Conservation (phyloP, 2,329 filamentous ascomycete genomes). For the Diaporthe helianthi region DNA sequence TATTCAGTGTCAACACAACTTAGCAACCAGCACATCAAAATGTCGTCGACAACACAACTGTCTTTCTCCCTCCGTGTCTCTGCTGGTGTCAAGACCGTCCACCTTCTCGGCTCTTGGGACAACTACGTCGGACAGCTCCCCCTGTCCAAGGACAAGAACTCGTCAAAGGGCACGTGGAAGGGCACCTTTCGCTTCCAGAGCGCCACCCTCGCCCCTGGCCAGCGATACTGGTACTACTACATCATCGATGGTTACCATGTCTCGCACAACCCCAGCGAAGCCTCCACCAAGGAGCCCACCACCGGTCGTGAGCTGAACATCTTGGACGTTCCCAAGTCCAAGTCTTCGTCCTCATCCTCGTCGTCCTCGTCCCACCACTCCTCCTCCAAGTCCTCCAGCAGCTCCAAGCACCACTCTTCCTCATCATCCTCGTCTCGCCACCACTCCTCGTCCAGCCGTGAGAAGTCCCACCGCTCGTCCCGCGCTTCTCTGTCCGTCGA, state of each 20-base stretch:
- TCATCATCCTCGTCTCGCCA: conserved; percentile 50
- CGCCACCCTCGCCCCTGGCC: conserved; percentile 82
- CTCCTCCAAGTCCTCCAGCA: conserved; percentile 51
- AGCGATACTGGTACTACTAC: conserved; percentile 99
- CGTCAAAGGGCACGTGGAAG: conserved; percentile 92
- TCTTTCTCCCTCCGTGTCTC: conserved; percentile 97
- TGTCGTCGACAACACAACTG: conserved; percentile 91
- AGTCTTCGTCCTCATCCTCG: conserved; percentile 50
- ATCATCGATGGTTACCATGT: conserved; percentile 99
- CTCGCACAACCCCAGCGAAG: conserved; percentile 91
- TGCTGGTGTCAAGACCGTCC: conserved; percentile 94
- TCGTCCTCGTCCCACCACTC: conserved; percentile 55
- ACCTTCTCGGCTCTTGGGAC: conserved; percentile 98
- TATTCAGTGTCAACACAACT: conserved; percentile 44
- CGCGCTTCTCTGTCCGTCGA: conserved; percentile 63
- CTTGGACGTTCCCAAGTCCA: conserved; percentile 82
- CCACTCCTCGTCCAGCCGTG: conserved; percentile 45
- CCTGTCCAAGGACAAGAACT: conserved; percentile 84
- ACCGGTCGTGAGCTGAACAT: conserved; percentile 97
- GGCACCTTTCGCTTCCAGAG: conserved; percentile 96
- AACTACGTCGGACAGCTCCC: conserved; percentile 94
- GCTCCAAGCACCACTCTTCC: conserved; percentile 47
- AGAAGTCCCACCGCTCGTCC: conserved; percentile 51
- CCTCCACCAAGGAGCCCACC: conserved; percentile 91
- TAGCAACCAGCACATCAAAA: conserved; percentile 58